Base-by-base conservation (phyloP, 2,329 filamentous ascomycete genomes). In the Neonectria magnoliae region DNA sequence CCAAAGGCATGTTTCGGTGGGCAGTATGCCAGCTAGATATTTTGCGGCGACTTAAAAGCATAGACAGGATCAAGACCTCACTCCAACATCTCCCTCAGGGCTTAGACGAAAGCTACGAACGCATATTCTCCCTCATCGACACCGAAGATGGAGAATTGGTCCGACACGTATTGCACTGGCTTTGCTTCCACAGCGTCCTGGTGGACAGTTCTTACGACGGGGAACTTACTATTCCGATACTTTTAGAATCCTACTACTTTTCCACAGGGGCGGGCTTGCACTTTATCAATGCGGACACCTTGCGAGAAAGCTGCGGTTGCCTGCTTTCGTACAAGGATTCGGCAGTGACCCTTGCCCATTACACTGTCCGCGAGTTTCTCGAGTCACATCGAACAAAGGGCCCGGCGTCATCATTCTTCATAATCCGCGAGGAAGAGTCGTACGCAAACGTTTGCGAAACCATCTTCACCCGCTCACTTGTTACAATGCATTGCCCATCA, bases 1-100 rank as follows among this genome's bases (percentile, higher is more conserved):
- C 41, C 27, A 42, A 48, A 42, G 54, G 54, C 5, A 57, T 57
- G 54, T 57, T 57, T 36, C 54, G 54, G n/a, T 57, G 54, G 54
- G 54, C 42, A 8, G 54, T 57, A 16, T 57, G 54, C 29, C 54
- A 57, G 42, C 41, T 48, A 6, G 54, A 57, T 9, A 57, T 57
- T 9, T n/a, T 57, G 18, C 29, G 54, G 1, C 54, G 54, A 31
- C 54, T 57, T 36, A 42, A 41, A 4, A 29, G 47, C 29, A 41
- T 31, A 41, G 27, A 45, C n/a, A 48, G 47, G 18, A 57, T 57
- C 42, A 57, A 22, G 22, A 25, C 38, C 4, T 41, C 54, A 8
- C 38, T 57, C 6, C 27, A 4, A 5, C 11, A 48, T 25, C 54
- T 57, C 4, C 54, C 42, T 4, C 11, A 57, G 13, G 41, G 42